Conservation (phyloP, 345 rosid species). For the Bretschneidera sinensis region DNA sequence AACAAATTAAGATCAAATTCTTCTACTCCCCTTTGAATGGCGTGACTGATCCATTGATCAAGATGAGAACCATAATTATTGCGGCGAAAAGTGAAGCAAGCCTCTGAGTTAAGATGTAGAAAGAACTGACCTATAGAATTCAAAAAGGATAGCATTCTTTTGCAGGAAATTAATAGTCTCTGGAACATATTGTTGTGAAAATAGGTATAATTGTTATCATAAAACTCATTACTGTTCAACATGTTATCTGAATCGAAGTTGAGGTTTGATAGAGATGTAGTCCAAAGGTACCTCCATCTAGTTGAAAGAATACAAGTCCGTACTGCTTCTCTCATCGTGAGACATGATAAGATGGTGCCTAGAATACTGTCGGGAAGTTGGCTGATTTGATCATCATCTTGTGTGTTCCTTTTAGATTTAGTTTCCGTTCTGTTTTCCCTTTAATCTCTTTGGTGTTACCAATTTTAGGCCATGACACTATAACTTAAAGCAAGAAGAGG, state of each 20-base stretch:
- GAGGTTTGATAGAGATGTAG: neutral
- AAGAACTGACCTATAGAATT: neutral
- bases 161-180: neutral
- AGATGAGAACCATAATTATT: neutral
- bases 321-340: neutral
- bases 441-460: too few species aligned
- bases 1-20: neutral
- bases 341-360: neutral
- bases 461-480: too few species aligned
- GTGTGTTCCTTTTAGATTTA: neutral
- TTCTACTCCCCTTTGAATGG: conserved; percentile 1
- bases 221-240: neutral
- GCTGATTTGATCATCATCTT: neutral
- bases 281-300: neutral
- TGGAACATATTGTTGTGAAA: too few species aligned
- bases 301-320: neutral
- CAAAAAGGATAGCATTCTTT: neutral
- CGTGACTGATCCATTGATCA: neutral
- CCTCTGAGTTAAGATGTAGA: conserved; percentile 1
- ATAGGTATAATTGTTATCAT: neutral
- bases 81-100: neutral
- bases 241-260: neutral
- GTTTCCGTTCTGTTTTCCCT: neutral
- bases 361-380: neutral
- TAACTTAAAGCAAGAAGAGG: too few species aligned